Percentiles rank a stretch among this genome's conserved stretches.
Evolutionary conservation across 164 flowering plant genomes (phyloP).

Genomic region (Vitis riparia): DNA sequence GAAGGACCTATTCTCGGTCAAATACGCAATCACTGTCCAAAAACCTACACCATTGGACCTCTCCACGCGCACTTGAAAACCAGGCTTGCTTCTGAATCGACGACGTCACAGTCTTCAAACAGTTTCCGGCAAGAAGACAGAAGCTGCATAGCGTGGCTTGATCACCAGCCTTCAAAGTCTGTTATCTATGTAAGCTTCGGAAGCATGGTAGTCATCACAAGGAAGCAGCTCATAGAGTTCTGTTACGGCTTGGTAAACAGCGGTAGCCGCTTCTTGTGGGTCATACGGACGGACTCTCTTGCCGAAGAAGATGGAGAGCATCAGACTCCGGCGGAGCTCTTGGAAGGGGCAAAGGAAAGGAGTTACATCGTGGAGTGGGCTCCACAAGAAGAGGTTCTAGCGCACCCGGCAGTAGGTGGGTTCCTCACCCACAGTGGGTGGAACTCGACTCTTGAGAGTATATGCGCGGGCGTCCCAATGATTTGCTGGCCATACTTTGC

Average conservation of each 20-base stretch:
- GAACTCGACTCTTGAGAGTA: conserved; percentile 48
- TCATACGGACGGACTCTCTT: conserved; percentile 30
- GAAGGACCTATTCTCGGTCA: conserved; percentile 26
- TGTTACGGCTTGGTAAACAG: conserved; percentile 53
- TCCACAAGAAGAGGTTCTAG: conserved; percentile 47
- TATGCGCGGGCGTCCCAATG: conserved; percentile 42
- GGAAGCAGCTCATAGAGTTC: conserved; percentile 37
- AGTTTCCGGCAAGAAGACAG: conserved; percentile 39
- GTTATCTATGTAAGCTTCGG: conserved; percentile 69
- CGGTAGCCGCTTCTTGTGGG: conserved; percentile 49
- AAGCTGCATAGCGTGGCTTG: conserved; percentile 57
- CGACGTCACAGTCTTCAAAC: not conserved
- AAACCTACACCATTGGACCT: conserved; percentile 48
- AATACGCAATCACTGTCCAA: conserved; percentile 20
- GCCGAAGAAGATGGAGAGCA: not conserved
- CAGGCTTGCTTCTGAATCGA: not conserved
- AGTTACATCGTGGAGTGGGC: conserved; percentile 40
- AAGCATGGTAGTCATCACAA: conserved; percentile 23
- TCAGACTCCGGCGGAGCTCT: conserved; percentile 24
- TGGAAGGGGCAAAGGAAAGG: conserved; percentile 24
- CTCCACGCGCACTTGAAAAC: conserved; percentile 28
- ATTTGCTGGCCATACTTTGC: conserved; percentile 41
- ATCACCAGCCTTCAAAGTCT: conserved; percentile 32
- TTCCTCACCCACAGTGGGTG: conserved; percentile 54
- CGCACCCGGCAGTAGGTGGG: conserved; percentile 41